phyloP scores from a whole-genome alignment of 148 eudicot species.

The Rhododendron simsii region DNA sequence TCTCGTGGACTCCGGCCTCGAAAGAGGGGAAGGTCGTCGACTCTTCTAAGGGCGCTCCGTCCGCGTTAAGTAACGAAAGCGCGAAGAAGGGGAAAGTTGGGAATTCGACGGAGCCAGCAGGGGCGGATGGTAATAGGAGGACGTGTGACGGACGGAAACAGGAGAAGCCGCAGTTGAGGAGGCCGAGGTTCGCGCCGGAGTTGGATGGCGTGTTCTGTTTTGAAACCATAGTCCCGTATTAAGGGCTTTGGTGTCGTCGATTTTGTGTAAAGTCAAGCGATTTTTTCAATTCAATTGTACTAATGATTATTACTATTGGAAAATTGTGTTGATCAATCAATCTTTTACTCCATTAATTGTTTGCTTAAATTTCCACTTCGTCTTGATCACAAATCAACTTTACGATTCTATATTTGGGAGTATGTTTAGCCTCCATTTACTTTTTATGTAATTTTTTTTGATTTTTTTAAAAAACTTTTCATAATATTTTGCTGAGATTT shows the following conservation, averaged over 20 bases:
- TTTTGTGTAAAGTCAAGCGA: background rate
- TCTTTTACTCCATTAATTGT: background rate
- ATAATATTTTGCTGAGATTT: too few species aligned
- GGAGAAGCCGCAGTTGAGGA: background rate
- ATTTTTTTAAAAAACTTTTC: too few species aligned
- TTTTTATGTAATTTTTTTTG: too few species aligned
- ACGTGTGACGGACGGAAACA: background rate
- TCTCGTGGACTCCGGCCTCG: background rate
- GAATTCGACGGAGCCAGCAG: constrained; percentile 5
- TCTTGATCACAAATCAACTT: background rate
- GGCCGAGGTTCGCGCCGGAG: constrained; percentile 52
- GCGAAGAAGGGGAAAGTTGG: constrained; percentile 12
- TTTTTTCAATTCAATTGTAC: background rate
- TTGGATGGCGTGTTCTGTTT: constrained; percentile 55
- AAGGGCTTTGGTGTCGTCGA: background rate
- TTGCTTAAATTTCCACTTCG: background rate
- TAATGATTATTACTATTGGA: background rate
- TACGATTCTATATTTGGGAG: background rate
- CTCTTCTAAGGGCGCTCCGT: background rate
- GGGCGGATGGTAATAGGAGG: too few species aligned
- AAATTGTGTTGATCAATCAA: background rate
- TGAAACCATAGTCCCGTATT: constrained; percentile 45
- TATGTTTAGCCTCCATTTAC: too few species aligned
- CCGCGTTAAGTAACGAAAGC: background rate
- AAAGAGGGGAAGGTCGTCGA: background rate